Evolutionary conservation across 2,329 filamentous ascomycete species (phyloP).

Genomic region (Mycocentrospora acerina): DNA sequence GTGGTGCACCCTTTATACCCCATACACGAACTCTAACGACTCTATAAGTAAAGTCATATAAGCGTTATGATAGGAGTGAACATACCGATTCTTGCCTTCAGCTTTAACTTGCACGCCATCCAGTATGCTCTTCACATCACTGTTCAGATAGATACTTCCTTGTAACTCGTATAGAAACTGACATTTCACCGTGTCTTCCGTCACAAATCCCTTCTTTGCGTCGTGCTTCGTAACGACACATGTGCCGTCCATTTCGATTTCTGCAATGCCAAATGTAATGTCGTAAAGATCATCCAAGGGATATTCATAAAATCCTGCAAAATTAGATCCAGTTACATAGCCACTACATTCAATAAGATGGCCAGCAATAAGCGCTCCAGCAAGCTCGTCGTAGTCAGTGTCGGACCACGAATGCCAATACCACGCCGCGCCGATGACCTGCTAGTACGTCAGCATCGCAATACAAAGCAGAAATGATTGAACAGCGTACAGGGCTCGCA

Average conservation of each 20-base stretch:
- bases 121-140: constrained; percentile 48
- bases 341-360: constrained; percentile 49
- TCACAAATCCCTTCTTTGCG: constrained; percentile 41
- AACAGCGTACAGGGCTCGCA: constrained; percentile 31
- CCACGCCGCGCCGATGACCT: constrained; percentile 57
- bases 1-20: constrained; percentile 43
- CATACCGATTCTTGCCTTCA: constrained; percentile 36
- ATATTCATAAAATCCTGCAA: constrained; percentile 54
- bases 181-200: constrained; percentile 37
- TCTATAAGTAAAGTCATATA: neutral
- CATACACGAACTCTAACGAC: constrained; percentile 34
- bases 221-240: constrained; percentile 54
- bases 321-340: constrained; percentile 59
- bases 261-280: constrained; percentile 53
- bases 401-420: constrained; percentile 59
- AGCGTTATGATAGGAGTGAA: neutral
- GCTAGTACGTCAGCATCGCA: neutral
- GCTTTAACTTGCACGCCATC: constrained; percentile 36
- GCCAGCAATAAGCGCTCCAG: constrained; percentile 46
- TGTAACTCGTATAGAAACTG: constrained; percentile 53
- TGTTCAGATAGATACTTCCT: constrained; percentile 48
- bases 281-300: constrained; percentile 46
- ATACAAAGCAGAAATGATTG: neutral
- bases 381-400: constrained; percentile 52
- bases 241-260: constrained; percentile 49